Base-by-base conservation (phyloP, 2,329 filamentous ascomycete genomes). In the Emericellopsis atlantica region DNA sequence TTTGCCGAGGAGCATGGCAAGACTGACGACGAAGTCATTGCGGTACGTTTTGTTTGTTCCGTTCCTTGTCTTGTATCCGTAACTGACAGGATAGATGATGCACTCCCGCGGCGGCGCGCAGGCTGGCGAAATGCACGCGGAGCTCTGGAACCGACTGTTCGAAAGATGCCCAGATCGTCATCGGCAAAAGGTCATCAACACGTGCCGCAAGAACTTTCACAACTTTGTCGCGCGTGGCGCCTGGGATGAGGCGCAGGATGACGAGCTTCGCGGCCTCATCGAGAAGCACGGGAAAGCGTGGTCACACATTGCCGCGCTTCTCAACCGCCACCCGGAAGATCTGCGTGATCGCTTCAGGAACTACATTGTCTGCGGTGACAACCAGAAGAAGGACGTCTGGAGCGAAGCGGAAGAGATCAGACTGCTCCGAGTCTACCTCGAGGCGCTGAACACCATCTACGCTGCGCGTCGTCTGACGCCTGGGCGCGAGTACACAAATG, bases 271-370 rank as follows among this genome's bases (percentile, higher is more conserved):
- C 11, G 54, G 54, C 18, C 54, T 63, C 12, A 62, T 62, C 12
- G 46, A 52, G 10, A 45, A 54, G 3, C 54, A 64, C 40, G 58
- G 57, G 6, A 67, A 64, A 14, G 72, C 76, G 44, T 88, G 81
- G 78, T 67, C 68, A 10, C 48, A 66, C 23, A 81, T 88, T 46
- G 75, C 69, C 0, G 62, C 66, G n/a, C 48, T 74, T 18, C 70
- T 84, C 46, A 78, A 78, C 45, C 76, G 84, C 6, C 71, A 77
- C 32, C 66, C 73, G 0, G 72, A 77, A 44, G 81, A 86, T 52
- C 69, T 79, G 40, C 72, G 81, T 39, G 81, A 86, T 54, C 76
- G 82, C 4, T 84, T 79, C 65, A 69, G 78, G 32, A 82, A 85
- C 49, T 78, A 81, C 49, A 60, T 83, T 18, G 61, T 79, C 36